Evolutionary conservation across 148 eudicot genomes (phyloP).

Genomic region (Mesembryanthemum crystallinum): DNA sequence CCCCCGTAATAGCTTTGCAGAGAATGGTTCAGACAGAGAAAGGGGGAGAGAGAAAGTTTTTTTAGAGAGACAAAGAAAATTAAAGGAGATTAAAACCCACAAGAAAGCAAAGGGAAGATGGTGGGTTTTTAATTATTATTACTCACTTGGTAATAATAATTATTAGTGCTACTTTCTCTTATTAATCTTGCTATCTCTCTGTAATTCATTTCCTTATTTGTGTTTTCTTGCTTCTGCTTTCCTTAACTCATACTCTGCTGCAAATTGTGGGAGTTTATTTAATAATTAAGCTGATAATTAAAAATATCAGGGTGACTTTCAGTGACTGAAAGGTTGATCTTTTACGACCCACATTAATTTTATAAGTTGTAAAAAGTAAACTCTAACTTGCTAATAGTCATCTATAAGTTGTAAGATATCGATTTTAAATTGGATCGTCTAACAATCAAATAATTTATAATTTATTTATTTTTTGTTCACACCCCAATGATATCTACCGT

Average conservation of each 20-base stretch:
- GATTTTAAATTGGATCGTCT: no score
- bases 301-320: neutral
- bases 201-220: neutral
- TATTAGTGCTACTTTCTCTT: neutral
- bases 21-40: neutral
- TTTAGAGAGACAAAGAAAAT: conserved; percentile 12
- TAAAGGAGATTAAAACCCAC: conserved; percentile 21
- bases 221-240: neutral
- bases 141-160: neutral
- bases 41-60: conserved; percentile 5
- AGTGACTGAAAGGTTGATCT: no score
- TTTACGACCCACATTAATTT: no score
- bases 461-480: no score
- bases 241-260: conserved; percentile 10
- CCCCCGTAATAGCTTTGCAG: conserved; percentile 1
- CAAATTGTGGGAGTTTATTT: neutral
- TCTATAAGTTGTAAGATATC: no score
- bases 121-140: conserved; percentile 6
- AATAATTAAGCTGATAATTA: conserved; percentile 11
- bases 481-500: no score
- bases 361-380: no score
- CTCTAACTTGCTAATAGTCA: no score
- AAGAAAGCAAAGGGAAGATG: neutral
- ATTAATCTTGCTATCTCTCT: neutral
- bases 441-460: no score